Conservation (phyloP, 75 land plant species). For the Cunninghamia lanceolata region DNA sequence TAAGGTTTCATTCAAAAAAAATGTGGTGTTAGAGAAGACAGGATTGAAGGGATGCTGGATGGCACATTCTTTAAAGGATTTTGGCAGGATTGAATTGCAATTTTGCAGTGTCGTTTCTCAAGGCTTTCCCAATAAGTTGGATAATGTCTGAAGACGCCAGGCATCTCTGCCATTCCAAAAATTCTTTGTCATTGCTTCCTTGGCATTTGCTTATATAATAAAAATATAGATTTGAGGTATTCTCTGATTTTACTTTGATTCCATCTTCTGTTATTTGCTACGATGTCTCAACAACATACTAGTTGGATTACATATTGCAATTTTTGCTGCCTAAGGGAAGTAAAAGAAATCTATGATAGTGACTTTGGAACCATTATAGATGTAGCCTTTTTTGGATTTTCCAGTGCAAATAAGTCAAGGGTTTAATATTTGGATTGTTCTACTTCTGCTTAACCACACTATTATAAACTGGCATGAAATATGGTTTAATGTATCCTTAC, state of each 20-base stretch:
- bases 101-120: background rate
- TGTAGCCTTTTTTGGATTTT: background rate
- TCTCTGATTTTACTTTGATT: background rate
- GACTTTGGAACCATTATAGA: background rate
- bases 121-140: background rate
- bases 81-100: background rate
- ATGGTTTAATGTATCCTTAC: background rate
- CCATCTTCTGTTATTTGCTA: background rate
- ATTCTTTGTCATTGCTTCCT: conserved; percentile 7
- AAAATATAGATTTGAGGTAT: conserved; percentile 1
- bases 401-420: background rate
- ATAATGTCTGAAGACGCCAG: background rate
- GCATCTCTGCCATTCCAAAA: conserved; percentile 5
- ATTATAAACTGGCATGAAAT: background rate
- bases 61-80: background rate
- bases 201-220: conserved; percentile 8
- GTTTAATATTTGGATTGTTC: background rate
- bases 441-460: background rate
- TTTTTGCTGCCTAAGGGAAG: background rate
- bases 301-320: background rate
- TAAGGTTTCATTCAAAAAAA: background rate
- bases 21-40: background rate
- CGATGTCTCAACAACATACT: background rate
- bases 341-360: background rate
- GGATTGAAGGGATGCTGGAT: background rate